Conservation (phyloP, 352 stramenopile genomes). For the Phytophthora tentaculata region DNA sequence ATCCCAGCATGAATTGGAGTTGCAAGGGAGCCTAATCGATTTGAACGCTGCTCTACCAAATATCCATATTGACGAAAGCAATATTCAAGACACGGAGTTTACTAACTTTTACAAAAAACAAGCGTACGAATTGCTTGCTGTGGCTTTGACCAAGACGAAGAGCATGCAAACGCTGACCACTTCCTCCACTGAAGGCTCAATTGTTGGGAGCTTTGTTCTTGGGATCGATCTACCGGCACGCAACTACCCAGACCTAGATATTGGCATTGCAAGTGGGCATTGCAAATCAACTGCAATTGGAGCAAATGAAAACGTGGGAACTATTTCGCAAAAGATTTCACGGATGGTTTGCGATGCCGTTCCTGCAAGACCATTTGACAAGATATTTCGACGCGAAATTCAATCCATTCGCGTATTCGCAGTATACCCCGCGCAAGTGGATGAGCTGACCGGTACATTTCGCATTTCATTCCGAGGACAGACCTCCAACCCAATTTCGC, state of each 20-base stretch:
- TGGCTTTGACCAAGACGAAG: neutral
- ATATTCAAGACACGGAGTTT: neutral
- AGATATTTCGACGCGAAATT: neutral
- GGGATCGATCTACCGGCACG: neutral
- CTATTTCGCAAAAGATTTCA: neutral
- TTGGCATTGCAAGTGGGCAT: neutral
- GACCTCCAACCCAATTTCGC: neutral
- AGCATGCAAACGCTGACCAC: slow-evolving; percentile 1
- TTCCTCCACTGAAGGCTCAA: neutral
- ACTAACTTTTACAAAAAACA: neutral
- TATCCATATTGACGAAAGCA: slow-evolving; percentile 24
- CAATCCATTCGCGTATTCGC: slow-evolving; percentile 2
- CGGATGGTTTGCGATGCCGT: neutral
- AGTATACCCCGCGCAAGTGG: neutral
- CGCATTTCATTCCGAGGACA: slow-evolving; percentile 1
- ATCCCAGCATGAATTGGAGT: slow-evolving; percentile 11
- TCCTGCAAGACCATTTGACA: neutral
- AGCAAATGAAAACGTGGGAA: neutral
- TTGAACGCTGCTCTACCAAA: slow-evolving; percentile 21
- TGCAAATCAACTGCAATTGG: slow-evolving; percentile 1
- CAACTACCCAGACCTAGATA: neutral
- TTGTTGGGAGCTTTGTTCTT: neutral
- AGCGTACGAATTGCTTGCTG: slow-evolving; percentile 1
- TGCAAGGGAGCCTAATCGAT: slow-evolving; percentile 17
- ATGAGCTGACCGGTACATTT: neutral